Evolutionary conservation across 768 basidiomycete species (phyloP), one percentile per base, ranked within the genome.

Genomic region (Termitomyces sp.): DNA sequence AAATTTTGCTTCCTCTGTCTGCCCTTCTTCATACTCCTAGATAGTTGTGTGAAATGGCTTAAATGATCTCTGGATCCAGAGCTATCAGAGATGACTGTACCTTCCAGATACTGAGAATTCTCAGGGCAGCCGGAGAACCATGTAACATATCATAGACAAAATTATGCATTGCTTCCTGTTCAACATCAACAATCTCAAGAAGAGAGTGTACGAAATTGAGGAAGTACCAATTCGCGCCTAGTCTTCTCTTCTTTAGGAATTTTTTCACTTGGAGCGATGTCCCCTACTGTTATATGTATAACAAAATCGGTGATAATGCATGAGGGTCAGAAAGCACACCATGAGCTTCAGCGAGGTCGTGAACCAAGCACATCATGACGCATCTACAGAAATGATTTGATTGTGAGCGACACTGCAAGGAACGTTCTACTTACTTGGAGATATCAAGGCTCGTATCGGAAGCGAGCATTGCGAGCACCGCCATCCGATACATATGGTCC

Each of bases 401-500:
- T 11, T 5, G 23, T 30, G 15, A 30, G 28, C 11, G 6, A 4
- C 5, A n/a, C 3, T 14, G 17, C 17, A 23, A 17, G 12, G 37
- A n/a, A 35, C 17, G 8, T 5, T 21, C 53, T 35, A 66, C 81
- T 51, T 58, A 91, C 91, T 87, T 88, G 64, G 88, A 69, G 28
- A 89, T 70, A 68, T 91, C 89, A 8, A 93, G 78, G 0, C 75
- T 77, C n/a, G 71, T 50, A 64, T 91, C 91, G 0, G 91, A 86
- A 5, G 84, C 81, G 58, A 93, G 89, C 84, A 99, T 87, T 4
- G 94, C 87, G 43, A 98, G 79, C n/a, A 98, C 68, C 1, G 93
- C 88, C 96, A 99, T 98, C 47, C 96, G 78, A 68, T 94, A 91
- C 96, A 97, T 98, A 65, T 98, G 95, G 70, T 98, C 96, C 8